Evolutionary conservation across 208 protist species (phyloP).

Genomic region (Acanthamoeba healyi): DNA sequence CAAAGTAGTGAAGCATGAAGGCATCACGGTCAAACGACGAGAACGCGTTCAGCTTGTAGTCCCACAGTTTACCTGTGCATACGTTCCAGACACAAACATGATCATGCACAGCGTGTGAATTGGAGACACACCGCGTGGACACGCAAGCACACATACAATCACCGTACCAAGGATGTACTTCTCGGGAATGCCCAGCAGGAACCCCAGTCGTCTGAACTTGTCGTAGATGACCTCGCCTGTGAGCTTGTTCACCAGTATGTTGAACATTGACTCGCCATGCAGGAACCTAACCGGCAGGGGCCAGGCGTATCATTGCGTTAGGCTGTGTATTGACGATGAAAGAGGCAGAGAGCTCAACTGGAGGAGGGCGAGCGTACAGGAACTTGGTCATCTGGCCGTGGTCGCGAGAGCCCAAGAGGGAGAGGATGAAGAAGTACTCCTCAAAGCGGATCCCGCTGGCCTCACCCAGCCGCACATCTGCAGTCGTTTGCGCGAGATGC

Average conservation of each 20-base stretch:
- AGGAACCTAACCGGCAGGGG: conserved; percentile 1
- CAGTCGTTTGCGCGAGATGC: no score
- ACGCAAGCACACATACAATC: no score
- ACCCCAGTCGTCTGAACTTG: conserved; percentile 60
- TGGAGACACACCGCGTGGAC: not conserved
- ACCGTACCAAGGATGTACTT: conserved; percentile 51
- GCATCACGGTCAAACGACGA: conserved; percentile 40
- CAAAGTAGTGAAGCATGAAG: conserved; percentile 72
- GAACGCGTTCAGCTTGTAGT: conserved; percentile 69
- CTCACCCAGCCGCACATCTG: conserved; percentile 39
- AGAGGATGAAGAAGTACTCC: conserved; percentile 69
- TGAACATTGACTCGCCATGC: conserved; percentile 47
- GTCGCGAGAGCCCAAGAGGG: conserved; percentile 35
- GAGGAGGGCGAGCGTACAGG: no score
- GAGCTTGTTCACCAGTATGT: conserved; percentile 46
- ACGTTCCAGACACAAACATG: not conserved
- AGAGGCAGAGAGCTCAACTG: no score
- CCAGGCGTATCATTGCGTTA: not conserved
- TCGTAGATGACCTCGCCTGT: conserved; percentile 57
- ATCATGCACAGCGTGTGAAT: not conserved
- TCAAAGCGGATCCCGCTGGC: conserved; percentile 68
- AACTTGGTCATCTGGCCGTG: conserved; percentile 60
- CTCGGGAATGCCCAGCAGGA: conserved; percentile 74
- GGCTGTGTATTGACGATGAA: no score
- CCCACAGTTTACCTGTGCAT: not conserved